phyloP scores from a whole-genome alignment of 176 grass and related monocot genomes.

The Calamus simplicifolius region DNA sequence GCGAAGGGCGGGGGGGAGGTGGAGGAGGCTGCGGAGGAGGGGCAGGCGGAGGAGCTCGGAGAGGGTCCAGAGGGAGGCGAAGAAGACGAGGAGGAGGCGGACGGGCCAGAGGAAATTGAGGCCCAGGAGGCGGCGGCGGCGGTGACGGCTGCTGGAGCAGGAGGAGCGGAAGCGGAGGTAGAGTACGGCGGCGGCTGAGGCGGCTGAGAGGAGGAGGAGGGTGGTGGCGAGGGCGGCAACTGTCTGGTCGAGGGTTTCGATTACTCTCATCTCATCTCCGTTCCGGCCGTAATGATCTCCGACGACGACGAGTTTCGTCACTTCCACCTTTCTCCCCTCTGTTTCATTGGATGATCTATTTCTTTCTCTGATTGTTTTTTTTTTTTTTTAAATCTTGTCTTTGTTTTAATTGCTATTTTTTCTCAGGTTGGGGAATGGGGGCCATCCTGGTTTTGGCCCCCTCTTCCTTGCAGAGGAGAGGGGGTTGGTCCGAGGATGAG shows the following conservation, averaged over 20 bases:
- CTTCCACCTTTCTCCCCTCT: too few species aligned
- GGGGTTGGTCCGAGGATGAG: too few species aligned
- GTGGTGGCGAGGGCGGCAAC: conserved; percentile 1
- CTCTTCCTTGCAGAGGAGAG: too few species aligned
- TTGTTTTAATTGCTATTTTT: too few species aligned
- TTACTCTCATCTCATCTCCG: too few species aligned
- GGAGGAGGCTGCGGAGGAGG: conserved; percentile 3
- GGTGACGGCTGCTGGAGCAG: not conserved
- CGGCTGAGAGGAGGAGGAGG: conserved; percentile 17
- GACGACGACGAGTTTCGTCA: too few species aligned
- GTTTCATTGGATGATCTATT: too few species aligned
- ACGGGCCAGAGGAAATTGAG: conserved; percentile 15
- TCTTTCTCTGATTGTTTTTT: too few species aligned
- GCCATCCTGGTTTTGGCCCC: too few species aligned
- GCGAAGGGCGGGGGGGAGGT: conserved; percentile 8
- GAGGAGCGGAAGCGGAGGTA: conserved; percentile 17
- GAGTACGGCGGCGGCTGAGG: conserved; percentile 16
- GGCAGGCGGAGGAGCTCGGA: conserved; percentile 20
- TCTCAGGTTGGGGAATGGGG: too few species aligned
- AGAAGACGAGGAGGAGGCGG: conserved; percentile 27
- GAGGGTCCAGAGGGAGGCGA: conserved; percentile 22
- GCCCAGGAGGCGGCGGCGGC: conserved; percentile 18
- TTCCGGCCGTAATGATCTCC: too few species aligned
- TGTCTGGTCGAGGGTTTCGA: not conserved
- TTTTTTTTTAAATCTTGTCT: too few species aligned